Percentiles rank a stretch among this genome's conserved stretches.
Evolutionary conservation across 768 basidiomycete genomes (phyloP).

Genomic region (Boletellus ananas): DNA sequence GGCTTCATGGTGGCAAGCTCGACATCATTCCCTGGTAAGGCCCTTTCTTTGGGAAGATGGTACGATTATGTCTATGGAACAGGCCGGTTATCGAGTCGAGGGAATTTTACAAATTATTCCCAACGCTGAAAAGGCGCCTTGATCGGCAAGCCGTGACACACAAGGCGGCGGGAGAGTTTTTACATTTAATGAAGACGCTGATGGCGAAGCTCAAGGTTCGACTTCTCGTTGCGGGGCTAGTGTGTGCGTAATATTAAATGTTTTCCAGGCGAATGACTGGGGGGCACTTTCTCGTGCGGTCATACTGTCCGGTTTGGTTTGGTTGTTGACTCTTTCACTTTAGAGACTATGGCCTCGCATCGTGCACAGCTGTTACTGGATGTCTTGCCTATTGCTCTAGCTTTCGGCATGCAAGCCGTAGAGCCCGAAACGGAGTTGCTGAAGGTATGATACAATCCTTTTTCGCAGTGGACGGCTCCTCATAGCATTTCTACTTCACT

Average conservation of each 20-base stretch:
- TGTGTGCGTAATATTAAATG: background rate
- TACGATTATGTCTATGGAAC: background rate
- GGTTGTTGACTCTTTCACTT: background rate
- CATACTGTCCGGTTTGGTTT: background rate
- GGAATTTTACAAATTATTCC: constrained; percentile 54
- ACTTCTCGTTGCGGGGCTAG: background rate
- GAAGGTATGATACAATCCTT: constrained; percentile 35
- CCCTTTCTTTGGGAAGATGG: background rate
- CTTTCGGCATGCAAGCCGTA: constrained; percentile 45
- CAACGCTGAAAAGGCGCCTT: constrained; percentile 41
- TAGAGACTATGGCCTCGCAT: constrained; percentile 47
- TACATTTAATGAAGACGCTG: constrained; percentile 53
- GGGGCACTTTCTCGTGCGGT: constrained; percentile 53
- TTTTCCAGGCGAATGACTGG: constrained; percentile 55
- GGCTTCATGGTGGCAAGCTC: constrained; percentile 50
- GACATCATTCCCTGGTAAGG: constrained; percentile 54
- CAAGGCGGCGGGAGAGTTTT: constrained; percentile 47
- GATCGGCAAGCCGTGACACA: constrained; percentile 49
- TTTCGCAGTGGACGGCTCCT: background rate
- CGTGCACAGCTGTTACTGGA: constrained; percentile 39
- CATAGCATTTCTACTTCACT: background rate
- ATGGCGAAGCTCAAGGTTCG: constrained; percentile 64
- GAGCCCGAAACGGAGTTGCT: constrained; percentile 44
- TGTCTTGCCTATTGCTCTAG: constrained; percentile 46
- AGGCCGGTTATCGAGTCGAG: constrained; percentile 58